These are phyloP conservation scores for Solanum medicagineum DNA, from an alignment of 257 asterid genomes.

Conservation along the genomic window DNA sequence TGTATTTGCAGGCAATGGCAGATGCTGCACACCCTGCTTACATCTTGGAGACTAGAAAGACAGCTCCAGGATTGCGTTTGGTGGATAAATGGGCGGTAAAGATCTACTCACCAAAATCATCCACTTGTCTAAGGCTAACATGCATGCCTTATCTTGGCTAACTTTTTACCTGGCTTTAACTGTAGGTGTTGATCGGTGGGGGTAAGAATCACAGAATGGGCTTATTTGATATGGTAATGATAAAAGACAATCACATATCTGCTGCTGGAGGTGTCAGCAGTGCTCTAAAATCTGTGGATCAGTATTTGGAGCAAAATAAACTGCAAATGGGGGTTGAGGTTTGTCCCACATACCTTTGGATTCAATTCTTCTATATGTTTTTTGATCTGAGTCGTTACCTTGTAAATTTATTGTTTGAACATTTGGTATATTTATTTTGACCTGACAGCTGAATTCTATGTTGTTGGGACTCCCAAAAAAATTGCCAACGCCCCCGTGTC, in stretches of 20 bases:
- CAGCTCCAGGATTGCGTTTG: conserved; percentile 92
- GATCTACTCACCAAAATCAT: conserved; percentile 21
- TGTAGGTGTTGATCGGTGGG: conserved; percentile 85
- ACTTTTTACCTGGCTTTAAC: background rate
- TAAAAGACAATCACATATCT: conserved; percentile 96
- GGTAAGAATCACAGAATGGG: conserved; percentile 97
- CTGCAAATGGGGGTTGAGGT: conserved; percentile 96
- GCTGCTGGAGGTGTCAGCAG: conserved; percentile 68
- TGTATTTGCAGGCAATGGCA: conserved; percentile 71
- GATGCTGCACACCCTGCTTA: conserved; percentile 85
- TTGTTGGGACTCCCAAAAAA: no score
- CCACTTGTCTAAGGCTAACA: background rate
- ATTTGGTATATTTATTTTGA: background rate
- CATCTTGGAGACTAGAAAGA: conserved; percentile 87
- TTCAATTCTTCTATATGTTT: background rate
- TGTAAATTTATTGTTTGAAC: background rate
- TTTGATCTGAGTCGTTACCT: background rate
- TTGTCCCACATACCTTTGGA: background rate
- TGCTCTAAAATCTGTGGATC: conserved; percentile 78
- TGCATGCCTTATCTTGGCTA: background rate
- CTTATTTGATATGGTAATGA: conserved; percentile 92
- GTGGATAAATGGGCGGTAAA: conserved; percentile 99
- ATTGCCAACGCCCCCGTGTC: no score
- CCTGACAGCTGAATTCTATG: background rate
- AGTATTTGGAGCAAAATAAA: conserved; percentile 52